Conservation (phyloP, 2,329 filamentous ascomycete genomes). For the Catunica adiposa region DNA sequence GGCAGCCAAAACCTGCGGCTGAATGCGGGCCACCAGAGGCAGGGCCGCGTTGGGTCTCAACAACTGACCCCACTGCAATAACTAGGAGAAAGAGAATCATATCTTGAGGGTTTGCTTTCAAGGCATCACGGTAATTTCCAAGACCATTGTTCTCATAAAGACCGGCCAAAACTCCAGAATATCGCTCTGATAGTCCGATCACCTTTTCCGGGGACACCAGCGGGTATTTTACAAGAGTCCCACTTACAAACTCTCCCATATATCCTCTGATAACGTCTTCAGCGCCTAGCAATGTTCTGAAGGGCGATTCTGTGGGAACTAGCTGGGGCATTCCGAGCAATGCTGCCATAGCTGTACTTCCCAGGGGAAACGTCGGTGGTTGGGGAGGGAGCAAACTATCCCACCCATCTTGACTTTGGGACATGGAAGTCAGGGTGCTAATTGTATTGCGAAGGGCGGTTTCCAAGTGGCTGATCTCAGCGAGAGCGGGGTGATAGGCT, state of each 20-base stretch:
- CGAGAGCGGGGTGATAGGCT: neutral
- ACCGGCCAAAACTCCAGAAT: neutral
- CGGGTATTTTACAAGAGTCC: conserved; percentile 2
- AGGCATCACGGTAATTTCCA: neutral
- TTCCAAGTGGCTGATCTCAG: neutral
- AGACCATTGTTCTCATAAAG: neutral
- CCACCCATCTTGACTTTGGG: neutral
- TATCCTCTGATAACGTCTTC: conserved; percentile 4
- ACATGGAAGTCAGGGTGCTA: neutral
- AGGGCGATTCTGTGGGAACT: neutral
- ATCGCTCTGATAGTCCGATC: conserved; percentile 5
- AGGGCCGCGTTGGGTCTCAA: conserved; percentile 6
- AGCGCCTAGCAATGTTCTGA: neutral
- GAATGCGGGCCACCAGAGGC: neutral
- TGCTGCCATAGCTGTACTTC: conserved; percentile 1
- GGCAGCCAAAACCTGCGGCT: neutral
- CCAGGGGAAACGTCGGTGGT: conserved; percentile 5
- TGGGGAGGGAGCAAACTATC: neutral
- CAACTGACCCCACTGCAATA: conserved; percentile 3
- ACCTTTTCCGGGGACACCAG: conserved; percentile 5
- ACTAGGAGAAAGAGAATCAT: conserved; percentile 2
- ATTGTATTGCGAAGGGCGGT: neutral
- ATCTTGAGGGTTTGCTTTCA: conserved; percentile 2
- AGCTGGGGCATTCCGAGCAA: neutral
- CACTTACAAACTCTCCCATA: conserved; percentile 7